phyloP scores from a whole-genome alignment of 441 rosid species.

The Iberis amara region DNA sequence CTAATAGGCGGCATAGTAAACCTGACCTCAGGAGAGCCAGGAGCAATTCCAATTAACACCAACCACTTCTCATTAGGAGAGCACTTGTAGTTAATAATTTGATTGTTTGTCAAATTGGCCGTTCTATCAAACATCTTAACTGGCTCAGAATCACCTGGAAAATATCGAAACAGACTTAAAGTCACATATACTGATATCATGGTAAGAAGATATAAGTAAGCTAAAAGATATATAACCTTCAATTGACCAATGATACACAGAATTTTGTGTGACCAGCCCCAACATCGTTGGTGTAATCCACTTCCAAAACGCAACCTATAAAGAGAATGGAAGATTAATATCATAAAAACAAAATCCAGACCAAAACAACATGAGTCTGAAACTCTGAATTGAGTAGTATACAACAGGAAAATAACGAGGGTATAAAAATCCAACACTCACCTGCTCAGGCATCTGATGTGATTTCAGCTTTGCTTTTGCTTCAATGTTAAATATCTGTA shows the following conservation, averaged over 20 bases:
- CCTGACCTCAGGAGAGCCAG: conserved; percentile 87
- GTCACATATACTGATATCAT: neutral
- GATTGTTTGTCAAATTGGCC: conserved; percentile 87
- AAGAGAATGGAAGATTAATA: conserved; percentile 10
- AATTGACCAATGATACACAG: conserved; percentile 94
- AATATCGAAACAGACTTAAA: neutral
- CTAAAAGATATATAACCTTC: conserved; percentile 49
- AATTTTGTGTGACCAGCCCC: conserved; percentile 80
- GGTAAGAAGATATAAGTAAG: conserved; percentile 4
- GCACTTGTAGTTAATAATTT: conserved; percentile 91
- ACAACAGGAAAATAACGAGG: neutral
- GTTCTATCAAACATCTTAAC: conserved; percentile 97
- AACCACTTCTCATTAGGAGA: conserved; percentile 92
- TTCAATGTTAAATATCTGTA: conserved; percentile 94
- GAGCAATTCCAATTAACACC: conserved; percentile 93
- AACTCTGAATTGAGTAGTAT: neutral
- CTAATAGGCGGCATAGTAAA: neutral
- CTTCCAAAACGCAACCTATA: conserved; percentile 91
- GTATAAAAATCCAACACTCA: conserved; percentile 21
- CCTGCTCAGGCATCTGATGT: conserved; percentile 98
- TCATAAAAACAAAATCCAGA: neutral
- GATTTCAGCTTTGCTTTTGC: conserved; percentile 85
- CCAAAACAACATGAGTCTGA: neutral
- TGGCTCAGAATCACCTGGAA: conserved; percentile 93
- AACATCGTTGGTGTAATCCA: conserved; percentile 84